phyloP scores from a whole-genome alignment of 225 moss, liverwort and hornwort species.

The Polytrichum commune region DNA sequence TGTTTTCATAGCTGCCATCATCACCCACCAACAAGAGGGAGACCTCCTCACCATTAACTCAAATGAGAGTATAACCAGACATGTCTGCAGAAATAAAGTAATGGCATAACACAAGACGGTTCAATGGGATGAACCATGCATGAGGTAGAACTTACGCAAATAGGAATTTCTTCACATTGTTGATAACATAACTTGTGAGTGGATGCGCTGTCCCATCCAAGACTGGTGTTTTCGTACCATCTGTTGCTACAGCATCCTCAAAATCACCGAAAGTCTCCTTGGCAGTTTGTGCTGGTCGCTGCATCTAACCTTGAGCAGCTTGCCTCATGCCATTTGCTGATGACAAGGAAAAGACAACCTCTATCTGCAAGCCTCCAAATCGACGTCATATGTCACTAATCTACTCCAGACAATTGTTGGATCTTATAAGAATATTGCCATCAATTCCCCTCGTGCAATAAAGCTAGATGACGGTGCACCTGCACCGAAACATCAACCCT shows the following conservation, averaged over 20 bases:
- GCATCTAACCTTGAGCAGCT: constrained; percentile 52
- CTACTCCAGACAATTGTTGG: too few relatives aligned
- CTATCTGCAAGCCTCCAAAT: constrained; percentile 40
- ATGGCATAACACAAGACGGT: not conserved
- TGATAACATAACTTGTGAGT: constrained; percentile 89
- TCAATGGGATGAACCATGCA: too few relatives aligned
- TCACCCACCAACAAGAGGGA: constrained; percentile 2
- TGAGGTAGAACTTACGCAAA: constrained; percentile 61
- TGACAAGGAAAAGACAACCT: constrained; percentile 63
- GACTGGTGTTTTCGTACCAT: constrained; percentile 86
- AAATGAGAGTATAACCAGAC: too few relatives aligned
- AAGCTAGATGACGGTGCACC: too few relatives aligned
- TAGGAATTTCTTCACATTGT: constrained; percentile 82
- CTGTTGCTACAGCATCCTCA: constrained; percentile 76
- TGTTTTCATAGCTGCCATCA: constrained; percentile 62
- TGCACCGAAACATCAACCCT: too few relatives aligned
- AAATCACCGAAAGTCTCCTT: constrained; percentile 75
- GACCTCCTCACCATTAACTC: too few relatives aligned
- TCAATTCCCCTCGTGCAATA: too few relatives aligned
- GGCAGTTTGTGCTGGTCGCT: constrained; percentile 57
- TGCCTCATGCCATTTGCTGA: constrained; percentile 57
- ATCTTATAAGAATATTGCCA: too few relatives aligned
- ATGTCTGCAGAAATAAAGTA: not conserved
- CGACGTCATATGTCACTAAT: not conserved
- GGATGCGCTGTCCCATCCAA: too few relatives aligned